Percentiles rank a stretch among this genome's conserved stretches.
phyloP scores from a whole-genome alignment of 805 yeast species.

The Lipomyces spencermartinsiae region DNA sequence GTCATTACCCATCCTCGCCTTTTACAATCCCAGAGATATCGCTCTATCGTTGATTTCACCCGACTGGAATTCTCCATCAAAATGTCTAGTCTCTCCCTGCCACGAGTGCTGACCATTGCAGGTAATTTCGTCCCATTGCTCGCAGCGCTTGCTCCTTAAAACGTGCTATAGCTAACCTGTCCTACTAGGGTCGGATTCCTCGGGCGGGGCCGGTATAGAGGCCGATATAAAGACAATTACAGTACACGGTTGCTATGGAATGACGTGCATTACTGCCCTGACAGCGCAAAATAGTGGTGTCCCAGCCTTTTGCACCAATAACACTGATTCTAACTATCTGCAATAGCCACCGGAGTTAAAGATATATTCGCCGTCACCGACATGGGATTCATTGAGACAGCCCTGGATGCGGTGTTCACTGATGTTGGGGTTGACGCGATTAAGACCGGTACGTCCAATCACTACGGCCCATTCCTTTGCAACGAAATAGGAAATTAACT shows the following conservation, averaged over 20 bases:
- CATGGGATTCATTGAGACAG: slow-evolving; percentile 52
- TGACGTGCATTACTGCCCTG: slow-evolving; percentile 77
- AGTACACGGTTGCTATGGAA: slow-evolving; percentile 75
- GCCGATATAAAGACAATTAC: slow-evolving; percentile 84
- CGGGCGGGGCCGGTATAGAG: slow-evolving; percentile 93
- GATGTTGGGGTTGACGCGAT: slow-evolving; percentile 71
- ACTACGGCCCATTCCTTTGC: neutral
- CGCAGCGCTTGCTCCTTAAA: neutral
- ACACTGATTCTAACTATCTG: neutral
- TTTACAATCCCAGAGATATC: too few species aligned
- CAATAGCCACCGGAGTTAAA: slow-evolving; percentile 50
- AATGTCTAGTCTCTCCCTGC: slow-evolving; percentile 16
- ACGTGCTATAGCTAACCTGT: neutral
- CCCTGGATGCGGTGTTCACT: slow-evolving; percentile 60
- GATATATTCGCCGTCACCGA: slow-evolving; percentile 52
- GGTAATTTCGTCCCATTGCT: slow-evolving; percentile 30
- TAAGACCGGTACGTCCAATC: slow-evolving; percentile 56
- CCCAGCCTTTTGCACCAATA: neutral
- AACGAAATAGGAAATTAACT: neutral
- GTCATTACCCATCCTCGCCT: too few species aligned
- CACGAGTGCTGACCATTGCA: slow-evolving; percentile 42
- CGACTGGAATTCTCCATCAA: neutral
- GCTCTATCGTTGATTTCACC: neutral
- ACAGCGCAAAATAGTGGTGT: slow-evolving; percentile 75
- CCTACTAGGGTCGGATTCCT: slow-evolving; percentile 70